Evolutionary conservation across 768 basidiomycete genomes (phyloP).

Genomic region (Multifurca ochricompacta): DNA sequence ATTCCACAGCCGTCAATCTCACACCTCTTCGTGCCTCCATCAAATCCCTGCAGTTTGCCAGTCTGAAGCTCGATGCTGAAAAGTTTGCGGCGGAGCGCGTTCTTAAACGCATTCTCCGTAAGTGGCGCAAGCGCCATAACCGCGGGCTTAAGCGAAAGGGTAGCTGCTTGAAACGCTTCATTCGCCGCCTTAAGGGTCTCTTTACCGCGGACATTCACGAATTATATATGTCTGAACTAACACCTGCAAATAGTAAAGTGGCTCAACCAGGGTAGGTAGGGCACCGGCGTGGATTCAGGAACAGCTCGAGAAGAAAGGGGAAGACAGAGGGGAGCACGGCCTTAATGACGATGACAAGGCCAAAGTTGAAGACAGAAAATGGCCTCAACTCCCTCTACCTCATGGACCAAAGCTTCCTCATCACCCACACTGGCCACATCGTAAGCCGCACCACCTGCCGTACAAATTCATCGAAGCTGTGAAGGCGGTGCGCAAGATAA

Average conservation of each 20-base stretch:
- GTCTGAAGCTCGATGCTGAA: conserved; percentile 16
- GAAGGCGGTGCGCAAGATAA: conserved; percentile 49
- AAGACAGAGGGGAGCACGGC: neutral
- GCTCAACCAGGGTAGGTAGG: neutral
- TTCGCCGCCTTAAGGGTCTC: neutral
- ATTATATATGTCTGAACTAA: neutral
- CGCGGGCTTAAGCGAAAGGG: neutral
- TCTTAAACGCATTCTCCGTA: conserved; percentile 1
- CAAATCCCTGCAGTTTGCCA: conserved; percentile 16
- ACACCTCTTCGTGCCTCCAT: conserved; percentile 20
- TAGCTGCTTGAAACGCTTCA: neutral
- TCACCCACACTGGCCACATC: conserved; percentile 10
- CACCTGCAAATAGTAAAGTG: neutral
- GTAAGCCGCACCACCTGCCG: conserved; percentile 19
- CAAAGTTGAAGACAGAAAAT: neutral
- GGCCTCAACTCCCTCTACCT: conserved; percentile 5
- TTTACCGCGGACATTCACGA: neutral
- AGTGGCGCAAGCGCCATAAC: neutral
- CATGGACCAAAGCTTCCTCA: conserved; percentile 6
- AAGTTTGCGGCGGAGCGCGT: conserved; percentile 14
- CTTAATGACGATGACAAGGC: neutral
- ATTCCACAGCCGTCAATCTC: conserved; percentile 1
- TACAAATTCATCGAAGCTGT: conserved; percentile 48
- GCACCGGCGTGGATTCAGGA: neutral
- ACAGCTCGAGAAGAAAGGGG: neutral